Base-by-base conservation (phyloP, 176 grass and related monocot species). In the Oryza australiensis region DNA sequence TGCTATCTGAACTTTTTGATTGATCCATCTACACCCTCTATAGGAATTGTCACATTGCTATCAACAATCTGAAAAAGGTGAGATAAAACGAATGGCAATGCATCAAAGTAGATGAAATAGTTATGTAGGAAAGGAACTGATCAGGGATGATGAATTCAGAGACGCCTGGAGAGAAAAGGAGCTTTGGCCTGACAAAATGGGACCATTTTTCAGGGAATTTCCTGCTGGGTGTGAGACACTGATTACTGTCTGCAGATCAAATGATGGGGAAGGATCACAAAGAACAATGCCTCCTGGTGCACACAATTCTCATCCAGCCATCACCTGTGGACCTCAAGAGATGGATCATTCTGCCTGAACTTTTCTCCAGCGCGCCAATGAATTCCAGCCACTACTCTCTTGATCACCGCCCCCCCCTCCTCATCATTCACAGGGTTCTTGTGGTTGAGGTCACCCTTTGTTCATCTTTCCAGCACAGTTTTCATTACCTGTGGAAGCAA, bases 221-320 rank as follows among this genome's bases (percentile, higher is more conserved):
- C 68, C 48, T 75, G 45, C 68, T 74, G 79, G 35, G 35, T 66
- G 85, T 64, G 79, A 37, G 38, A 68, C 74, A 79, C 79, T 38
- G 74, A 71, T 86, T 78, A 35, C 88, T 86, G 83, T 79, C 68
- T 80, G 49, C 62, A 79, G 63, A 48, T 79, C 73, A 86, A 86
- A 86, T 86, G 69, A 83, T 79, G 69, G 60, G 9, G 62, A 90
- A 83, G 63, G 12, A 78, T 43, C 49, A 42, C 2, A 90, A 83
- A 69, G 12, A 78, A 64, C 49, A 42, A 4, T 38, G 35, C 26
- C 22, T 72, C 68, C 49, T 51, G 49, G n/a, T 40, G 49, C 29
- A 74, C 62, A 74, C 20, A 62, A 46, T 62, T 86, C 18, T 81
- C 57, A 76, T 66, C 78, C 26, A 78, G 26, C 26, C 28, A 38